Percentiles rank a stretch among this genome's conserved stretches.
Evolutionary conservation across 805 yeast species (phyloP).

Genomic region (Lipomyces orientalis): DNA sequence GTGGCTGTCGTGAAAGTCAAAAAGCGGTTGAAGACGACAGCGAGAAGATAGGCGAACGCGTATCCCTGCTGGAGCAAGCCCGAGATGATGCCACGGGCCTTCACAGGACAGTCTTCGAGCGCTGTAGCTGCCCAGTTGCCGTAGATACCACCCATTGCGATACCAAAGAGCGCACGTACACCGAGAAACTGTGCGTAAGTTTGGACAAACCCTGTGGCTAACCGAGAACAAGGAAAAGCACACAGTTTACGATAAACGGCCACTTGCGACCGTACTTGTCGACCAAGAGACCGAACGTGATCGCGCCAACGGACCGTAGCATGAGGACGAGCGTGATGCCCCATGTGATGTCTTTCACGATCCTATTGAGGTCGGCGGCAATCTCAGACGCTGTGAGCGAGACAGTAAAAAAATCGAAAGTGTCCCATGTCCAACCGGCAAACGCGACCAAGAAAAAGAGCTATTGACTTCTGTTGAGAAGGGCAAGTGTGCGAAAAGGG

Average conservation of each 20-base stretch:
- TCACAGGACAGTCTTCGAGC: constrained; percentile 65
- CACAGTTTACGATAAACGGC: constrained; percentile 62
- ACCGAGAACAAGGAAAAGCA: constrained; percentile 58
- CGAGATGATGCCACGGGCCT: constrained; percentile 66
- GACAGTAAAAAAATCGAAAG: constrained; percentile 71
- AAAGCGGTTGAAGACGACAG: constrained; percentile 68
- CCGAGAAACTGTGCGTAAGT: constrained; percentile 64
- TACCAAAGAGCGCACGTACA: constrained; percentile 68
- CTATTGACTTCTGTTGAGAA: constrained; percentile 63
- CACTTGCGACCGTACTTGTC: constrained; percentile 70
- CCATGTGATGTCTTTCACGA: constrained; percentile 66
- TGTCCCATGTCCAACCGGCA: constrained; percentile 73
- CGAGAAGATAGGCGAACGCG: constrained; percentile 70
- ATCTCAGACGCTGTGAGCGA: constrained; percentile 60
- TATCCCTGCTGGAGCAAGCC: constrained; percentile 84
- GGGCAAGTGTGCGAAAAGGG: constrained; percentile 63
- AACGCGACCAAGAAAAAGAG: constrained; percentile 64
- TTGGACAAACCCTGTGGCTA: constrained; percentile 69
- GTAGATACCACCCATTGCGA: constrained; percentile 74
- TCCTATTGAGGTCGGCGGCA: constrained; percentile 54
- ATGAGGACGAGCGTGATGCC: constrained; percentile 74
- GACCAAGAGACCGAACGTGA: constrained; percentile 66
- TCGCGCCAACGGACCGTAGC: constrained; percentile 74
- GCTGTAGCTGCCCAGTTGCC: constrained; percentile 71
- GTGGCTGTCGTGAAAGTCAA: constrained; percentile 54